Conservation (phyloP, 805 yeast species). For the Candida stauntonica region DNA sequence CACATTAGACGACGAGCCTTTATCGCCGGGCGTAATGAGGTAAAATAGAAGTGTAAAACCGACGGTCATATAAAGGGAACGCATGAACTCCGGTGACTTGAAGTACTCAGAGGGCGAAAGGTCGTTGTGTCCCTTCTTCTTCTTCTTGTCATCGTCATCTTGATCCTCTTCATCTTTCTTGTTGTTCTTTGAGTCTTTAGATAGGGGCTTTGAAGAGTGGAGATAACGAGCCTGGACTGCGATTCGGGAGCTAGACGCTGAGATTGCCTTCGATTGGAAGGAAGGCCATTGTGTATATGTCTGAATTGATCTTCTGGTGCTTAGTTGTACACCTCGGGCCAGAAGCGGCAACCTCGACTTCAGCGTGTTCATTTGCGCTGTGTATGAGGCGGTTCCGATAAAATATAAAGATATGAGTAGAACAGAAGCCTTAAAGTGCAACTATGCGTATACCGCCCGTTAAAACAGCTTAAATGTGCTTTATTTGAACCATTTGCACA, state of each 20-base stretch:
- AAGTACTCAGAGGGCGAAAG: constrained; percentile 33
- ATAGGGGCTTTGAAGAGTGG: constrained; percentile 7
- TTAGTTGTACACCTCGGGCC: too few species aligned
- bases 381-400: too few species aligned
- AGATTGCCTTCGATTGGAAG: not conserved
- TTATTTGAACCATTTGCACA: too few species aligned
- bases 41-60: constrained; percentile 37
- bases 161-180: constrained; percentile 12
- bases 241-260: not conserved
- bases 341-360: too few species aligned
- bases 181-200: not conserved
- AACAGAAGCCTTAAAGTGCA: too few species aligned
- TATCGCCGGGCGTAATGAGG: constrained; percentile 29
- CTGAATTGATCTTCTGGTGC: too few species aligned
- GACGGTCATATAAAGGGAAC: constrained; percentile 34
- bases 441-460: too few species aligned
- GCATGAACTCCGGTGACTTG: constrained; percentile 39
- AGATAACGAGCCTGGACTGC: constrained; percentile 10
- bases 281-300: too few species aligned
- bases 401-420: too few species aligned
- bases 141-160: constrained; percentile 14
- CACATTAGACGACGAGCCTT: constrained; percentile 24
- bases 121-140: constrained; percentile 23
- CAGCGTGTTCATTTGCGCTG: too few species aligned
- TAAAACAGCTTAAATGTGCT: too few species aligned